Conservation (phyloP, 2,329 filamentous ascomycete genomes). For the Talaromyces verruculosus region DNA sequence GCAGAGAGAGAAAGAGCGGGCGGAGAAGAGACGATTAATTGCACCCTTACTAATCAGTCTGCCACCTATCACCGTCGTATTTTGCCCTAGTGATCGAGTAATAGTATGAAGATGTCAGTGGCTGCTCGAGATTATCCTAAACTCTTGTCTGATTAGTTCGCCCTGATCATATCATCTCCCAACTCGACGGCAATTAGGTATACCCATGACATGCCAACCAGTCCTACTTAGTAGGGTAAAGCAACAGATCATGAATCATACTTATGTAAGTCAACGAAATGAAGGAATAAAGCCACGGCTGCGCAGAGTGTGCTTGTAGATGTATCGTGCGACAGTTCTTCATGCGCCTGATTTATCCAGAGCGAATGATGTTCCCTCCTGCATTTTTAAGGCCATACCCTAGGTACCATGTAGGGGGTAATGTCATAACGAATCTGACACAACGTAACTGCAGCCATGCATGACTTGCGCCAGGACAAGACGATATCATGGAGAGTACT, state of each 20-base stretch:
- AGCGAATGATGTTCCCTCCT: constrained; percentile 3
- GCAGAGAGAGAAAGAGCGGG: neutral
- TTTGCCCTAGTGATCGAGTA: neutral
- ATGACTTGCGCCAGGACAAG: neutral
- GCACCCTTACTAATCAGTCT: constrained; percentile 3
- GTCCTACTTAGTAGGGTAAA: neutral
- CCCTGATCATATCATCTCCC: neutral
- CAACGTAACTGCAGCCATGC: neutral
- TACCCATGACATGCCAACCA: neutral
- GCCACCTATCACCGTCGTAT: constrained; percentile 6
- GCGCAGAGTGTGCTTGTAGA: neutral
- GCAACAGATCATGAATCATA: neutral
- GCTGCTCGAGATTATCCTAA: neutral
- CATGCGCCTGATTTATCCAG: neutral
- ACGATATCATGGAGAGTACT: neutral
- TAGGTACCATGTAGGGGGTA: neutral
- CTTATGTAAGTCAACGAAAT: neutral
- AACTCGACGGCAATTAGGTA: neutral
- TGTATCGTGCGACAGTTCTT: constrained; percentile 3
- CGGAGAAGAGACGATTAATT: neutral
- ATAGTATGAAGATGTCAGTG: neutral
- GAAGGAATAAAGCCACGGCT: neutral
- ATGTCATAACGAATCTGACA: neutral
- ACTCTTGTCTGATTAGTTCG: constrained; percentile 2
- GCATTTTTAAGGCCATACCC: neutral